These are phyloP conservation scores for Periconia sp. DNA, from an alignment of 2,329 filamentous ascomycete species.

Conservation along the genomic window DNA sequence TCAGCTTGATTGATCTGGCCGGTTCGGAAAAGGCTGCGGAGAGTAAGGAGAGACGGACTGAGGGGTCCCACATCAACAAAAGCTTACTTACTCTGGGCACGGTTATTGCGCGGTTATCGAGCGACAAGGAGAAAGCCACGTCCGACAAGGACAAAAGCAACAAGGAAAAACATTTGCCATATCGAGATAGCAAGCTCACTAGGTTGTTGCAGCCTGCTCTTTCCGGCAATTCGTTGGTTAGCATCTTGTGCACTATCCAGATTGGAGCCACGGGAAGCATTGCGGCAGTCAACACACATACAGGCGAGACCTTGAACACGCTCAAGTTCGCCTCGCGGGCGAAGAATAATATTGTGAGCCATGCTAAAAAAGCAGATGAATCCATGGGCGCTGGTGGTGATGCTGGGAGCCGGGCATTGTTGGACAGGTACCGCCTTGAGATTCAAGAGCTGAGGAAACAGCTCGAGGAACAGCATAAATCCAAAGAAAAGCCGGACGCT, in stretches of 20 bases:
- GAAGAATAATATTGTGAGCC: slow-evolving; percentile 97
- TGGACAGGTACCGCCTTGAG: slow-evolving; percentile 93
- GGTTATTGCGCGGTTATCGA: slow-evolving; percentile 90
- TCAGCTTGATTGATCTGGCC: slow-evolving; percentile 94
- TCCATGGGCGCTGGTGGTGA: slow-evolving; percentile 76
- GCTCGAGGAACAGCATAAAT: slow-evolving; percentile 77
- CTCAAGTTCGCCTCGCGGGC: slow-evolving; percentile 95
- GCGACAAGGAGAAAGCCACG: slow-evolving; percentile 76
- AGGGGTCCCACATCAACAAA: slow-evolving; percentile 98
- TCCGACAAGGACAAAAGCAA: slow-evolving; percentile 69
- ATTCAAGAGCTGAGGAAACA: slow-evolving; percentile 80
- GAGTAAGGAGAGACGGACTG: slow-evolving; percentile 87
- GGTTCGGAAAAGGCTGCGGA: slow-evolving; percentile 96
- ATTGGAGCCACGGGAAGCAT: slow-evolving; percentile 75
- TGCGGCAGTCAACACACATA: slow-evolving; percentile 72
- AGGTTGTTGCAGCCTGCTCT: slow-evolving; percentile 87
- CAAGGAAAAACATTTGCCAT: slow-evolving; percentile 92
- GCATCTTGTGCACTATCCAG: slow-evolving; percentile 95
- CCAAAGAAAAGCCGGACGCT: slow-evolving; percentile 24
- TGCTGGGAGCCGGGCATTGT: slow-evolving; percentile 78
- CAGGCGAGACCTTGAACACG: slow-evolving; percentile 88
- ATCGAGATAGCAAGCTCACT: slow-evolving; percentile 96
- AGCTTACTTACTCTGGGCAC: slow-evolving; percentile 92
- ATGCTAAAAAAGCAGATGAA: slow-evolving; percentile 93
- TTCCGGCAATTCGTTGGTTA: slow-evolving; percentile 91